Base-by-base conservation (phyloP, 1,284 basidiomycete species). In the Pseudozyma pruni region DNA sequence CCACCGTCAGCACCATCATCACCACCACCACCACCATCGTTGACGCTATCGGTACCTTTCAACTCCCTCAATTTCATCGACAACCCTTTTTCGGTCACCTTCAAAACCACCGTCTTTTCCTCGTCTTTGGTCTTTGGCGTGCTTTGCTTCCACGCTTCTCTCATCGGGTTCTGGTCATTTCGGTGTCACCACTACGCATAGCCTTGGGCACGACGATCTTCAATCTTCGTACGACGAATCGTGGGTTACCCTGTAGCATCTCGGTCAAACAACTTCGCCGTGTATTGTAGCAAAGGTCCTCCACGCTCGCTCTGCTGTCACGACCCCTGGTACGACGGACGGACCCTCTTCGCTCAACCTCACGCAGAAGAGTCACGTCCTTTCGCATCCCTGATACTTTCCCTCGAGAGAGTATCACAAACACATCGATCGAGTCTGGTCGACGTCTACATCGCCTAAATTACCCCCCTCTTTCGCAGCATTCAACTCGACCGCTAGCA, bases 401-500 rank as follows among this genome's bases (percentile, higher is more conserved):
- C 19, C n/a, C 27, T 16, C 25, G 25, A 47, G 46, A n/a, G 43
- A 54, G 55, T 32, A 22, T 38, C 31, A 11, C 47, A 27, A n/a
- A 19, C 17, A 7, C 48, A 32, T 40, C 42, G 43, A 55, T 56
- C 34, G 35, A 35, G 32, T 33, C 25, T 50, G 55, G 51, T 58
- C 50, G 42, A 41, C n/a, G 27, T 33, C 41, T 25, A 7, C 27
- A 33, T 27, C 47, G 17, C 25, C n/a, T 55, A 66, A 66, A 66
- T 66, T 47, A 66, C 62, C 62, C 56, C 54, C 56, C 32, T 55
- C 55, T 38, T 42, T 11, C 48, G 62, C 62, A 47, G 62, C 62
- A 66, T 66, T 59, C 62, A 66, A 45, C 51, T 27, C 14, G 23
- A n/a, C 22, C 39, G n/a, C 17, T 33, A 54, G 56, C 37, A 43